Evolutionary conservation across 345 rosid species (phyloP).

Genomic region (Acer yangbiense): DNA sequence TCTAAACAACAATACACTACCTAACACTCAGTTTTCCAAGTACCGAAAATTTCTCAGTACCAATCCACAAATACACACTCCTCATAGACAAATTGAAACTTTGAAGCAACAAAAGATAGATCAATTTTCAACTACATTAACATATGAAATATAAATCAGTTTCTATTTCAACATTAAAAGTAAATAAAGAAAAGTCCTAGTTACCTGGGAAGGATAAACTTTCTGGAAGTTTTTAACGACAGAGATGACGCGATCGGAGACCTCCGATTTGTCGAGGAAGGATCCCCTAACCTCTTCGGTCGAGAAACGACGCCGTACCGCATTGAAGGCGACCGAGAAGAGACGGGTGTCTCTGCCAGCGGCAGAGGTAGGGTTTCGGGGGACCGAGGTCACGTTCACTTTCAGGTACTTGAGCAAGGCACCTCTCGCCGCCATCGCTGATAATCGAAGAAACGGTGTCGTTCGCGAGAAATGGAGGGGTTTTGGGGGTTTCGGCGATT

Average conservation of each 20-base stretch:
- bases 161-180: neutral
- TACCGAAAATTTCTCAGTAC: too few relatives aligned
- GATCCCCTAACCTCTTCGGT: slow-evolving; percentile 77
- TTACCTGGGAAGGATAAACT: slow-evolving; percentile 92
- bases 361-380: slow-evolving; percentile 36
- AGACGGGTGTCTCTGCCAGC: neutral
- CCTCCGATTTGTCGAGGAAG: slow-evolving; percentile 95
- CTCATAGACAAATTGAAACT: neutral
- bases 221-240: slow-evolving; percentile 92
- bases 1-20: too few relatives aligned
- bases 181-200: neutral
- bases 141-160: neutral
- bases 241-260: slow-evolving; percentile 82
- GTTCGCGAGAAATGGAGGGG: neutral
- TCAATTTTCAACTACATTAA: too few relatives aligned
- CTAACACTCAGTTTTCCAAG: too few relatives aligned
- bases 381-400: slow-evolving; percentile 45
- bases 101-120: neutral
- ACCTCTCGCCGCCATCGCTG: slow-evolving; percentile 62
- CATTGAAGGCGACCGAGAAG: slow-evolving; percentile 41
- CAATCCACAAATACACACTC: too few relatives aligned
- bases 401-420: slow-evolving; percentile 73
- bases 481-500: neutral
- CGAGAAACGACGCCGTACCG: slow-evolving; percentile 63
- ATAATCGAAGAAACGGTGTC: neutral